These are phyloP conservation scores for Populus davidiana DNA, from an alignment of 345 rosid genomes.

Conservation along the genomic window DNA sequence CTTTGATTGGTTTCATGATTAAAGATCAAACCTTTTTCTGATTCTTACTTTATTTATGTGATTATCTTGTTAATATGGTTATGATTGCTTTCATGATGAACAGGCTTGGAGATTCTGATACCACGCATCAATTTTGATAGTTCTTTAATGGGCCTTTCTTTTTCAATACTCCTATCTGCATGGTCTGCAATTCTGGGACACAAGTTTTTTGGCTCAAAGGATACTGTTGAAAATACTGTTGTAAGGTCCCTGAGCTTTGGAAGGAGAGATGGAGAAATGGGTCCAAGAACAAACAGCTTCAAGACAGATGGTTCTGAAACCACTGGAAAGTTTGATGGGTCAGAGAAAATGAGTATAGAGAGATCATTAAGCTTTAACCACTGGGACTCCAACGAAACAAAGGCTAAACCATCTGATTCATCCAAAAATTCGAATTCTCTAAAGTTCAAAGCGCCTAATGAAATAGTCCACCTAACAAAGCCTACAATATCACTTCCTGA, in stretches of 20 bases:
- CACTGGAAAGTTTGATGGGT: constrained; percentile 14
- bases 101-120: constrained; percentile 7
- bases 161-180: constrained; percentile 40
- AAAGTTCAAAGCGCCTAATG: constrained; percentile 18
- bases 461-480: constrained; percentile 30
- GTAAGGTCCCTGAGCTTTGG: constrained; percentile 32
- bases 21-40: not conserved
- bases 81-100: not conserved
- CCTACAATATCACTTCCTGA: constrained; percentile 47
- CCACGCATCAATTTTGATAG: constrained; percentile 14
- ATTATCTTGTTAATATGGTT: not conserved
- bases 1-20: not conserved
- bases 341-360: constrained; percentile 11
- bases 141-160: constrained; percentile 46
- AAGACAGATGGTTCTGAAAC: constrained; percentile 26
- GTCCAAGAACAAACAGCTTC: constrained; percentile 33
- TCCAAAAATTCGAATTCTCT: constrained; percentile 8
- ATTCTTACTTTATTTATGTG: not conserved
- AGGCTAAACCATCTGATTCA: constrained; percentile 9
- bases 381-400: constrained; percentile 29
- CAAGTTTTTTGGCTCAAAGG: constrained; percentile 27
- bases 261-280: constrained; percentile 25
- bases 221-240: constrained; percentile 27
- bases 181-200: constrained; percentile 39
- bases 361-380: constrained; percentile 41